These are phyloP conservation scores for Sicyos edulis DNA, from an alignment of 306 rosid genomes.

Conservation along the genomic window DNA sequence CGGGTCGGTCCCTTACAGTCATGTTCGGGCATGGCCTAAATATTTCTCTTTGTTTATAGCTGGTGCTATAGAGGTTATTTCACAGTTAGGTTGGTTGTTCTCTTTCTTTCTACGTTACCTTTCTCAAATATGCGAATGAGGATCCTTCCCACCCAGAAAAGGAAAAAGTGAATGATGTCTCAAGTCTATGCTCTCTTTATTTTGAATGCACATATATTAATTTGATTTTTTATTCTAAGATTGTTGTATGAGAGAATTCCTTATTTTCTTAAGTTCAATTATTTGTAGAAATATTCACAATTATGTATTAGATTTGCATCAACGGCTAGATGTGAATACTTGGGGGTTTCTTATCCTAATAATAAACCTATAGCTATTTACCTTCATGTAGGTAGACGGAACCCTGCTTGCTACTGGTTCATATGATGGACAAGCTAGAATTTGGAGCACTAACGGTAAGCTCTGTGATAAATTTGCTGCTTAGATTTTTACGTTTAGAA, in stretches of 20 bases:
- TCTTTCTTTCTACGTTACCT: neutral
- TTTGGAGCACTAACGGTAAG: constrained; percentile 77
- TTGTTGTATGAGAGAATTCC: neutral
- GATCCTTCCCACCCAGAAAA: neutral
- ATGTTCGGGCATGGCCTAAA: no score
- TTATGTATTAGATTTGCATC: constrained; percentile 12
- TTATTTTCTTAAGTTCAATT: neutral
- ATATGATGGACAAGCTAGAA: constrained; percentile 94
- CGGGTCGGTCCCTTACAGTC: no score
- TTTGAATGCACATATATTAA: neutral
- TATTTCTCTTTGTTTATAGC: no score
- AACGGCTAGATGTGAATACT: neutral
- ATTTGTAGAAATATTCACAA: neutral
- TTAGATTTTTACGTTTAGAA: neutral
- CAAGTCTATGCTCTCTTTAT: neutral
- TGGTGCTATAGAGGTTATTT: neutral
- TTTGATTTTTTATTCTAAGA: neutral
- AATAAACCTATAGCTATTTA: neutral
- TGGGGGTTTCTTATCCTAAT: neutral
- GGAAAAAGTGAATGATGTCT: neutral
- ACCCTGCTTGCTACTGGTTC: constrained; percentile 95
- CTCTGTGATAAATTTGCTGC: constrained; percentile 7
- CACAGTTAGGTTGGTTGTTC: neutral
- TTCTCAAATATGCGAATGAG: neutral
- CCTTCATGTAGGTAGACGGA: constrained; percentile 60